A percentile compares a stretch with the other conserved stretches of the same genome.
Conservation (phyloP, 2,329 filamentous ascomycete genomes). For the Fusarium praegraminearum region DNA sequence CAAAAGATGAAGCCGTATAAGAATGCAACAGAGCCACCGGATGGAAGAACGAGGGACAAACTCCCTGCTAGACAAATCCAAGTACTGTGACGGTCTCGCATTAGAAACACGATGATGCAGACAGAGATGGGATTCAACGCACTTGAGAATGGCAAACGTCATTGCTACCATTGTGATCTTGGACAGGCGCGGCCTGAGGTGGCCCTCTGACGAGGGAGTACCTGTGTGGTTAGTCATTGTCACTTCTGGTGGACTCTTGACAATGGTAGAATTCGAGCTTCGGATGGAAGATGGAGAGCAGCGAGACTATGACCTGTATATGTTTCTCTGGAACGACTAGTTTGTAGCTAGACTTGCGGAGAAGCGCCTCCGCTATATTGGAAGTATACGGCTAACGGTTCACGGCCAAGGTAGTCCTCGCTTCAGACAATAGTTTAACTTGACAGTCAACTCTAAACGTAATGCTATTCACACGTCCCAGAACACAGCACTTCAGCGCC, state of each 20-base stretch:
- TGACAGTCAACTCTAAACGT: neutral
- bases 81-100: constrained; percentile 17
- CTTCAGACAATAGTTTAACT: neutral
- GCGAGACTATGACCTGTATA: constrained; percentile 13
- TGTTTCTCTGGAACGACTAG: neutral
- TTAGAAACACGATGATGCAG: neutral
- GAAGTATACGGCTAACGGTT: neutral
- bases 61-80: constrained; percentile 57
- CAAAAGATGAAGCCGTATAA: constrained; percentile 61
- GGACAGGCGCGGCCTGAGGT: constrained; percentile 54
- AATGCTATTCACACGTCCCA: neutral
- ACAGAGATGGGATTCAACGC: neutral
- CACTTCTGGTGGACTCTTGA: neutral
- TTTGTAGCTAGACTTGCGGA: neutral
- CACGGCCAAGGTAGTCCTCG: neutral
- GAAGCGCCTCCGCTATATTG: neutral
- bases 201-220: constrained; percentile 41
- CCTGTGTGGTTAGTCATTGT: constrained; percentile 17
- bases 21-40: constrained; percentile 57
- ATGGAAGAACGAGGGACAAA: constrained; percentile 57
- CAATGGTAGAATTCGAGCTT: neutral
- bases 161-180: constrained; percentile 58
- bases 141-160: constrained; percentile 59
- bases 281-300: neutral
- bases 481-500: neutral